phyloP scores from a whole-genome alignment of 2,329 filamentous ascomycete species.

The Aspergillus sp. region DNA sequence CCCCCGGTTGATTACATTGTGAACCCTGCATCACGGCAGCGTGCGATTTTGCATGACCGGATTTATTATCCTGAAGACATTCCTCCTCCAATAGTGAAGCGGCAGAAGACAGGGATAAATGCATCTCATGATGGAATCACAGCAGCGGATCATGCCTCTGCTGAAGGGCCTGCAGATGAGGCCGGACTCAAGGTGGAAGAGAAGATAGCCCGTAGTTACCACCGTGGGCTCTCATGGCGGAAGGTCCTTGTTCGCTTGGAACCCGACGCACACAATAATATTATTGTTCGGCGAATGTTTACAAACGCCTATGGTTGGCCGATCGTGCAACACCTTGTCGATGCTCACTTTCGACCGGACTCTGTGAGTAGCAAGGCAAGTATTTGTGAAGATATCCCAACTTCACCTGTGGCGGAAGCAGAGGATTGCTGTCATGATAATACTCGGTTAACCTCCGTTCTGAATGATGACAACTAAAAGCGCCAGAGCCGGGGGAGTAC shows the following conservation, averaged over 20 bases:
- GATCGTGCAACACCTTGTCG: constrained; percentile 89
- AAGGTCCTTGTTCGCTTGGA: constrained; percentile 95
- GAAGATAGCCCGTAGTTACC: constrained; percentile 95
- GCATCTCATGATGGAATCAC: constrained; percentile 21
- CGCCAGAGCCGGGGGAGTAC: background rate
- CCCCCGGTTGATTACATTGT: constrained; percentile 79
- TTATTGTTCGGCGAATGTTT: constrained; percentile 94
- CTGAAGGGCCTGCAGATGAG: constrained; percentile 14
- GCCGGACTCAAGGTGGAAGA: constrained; percentile 83
- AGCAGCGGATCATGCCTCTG: constrained; percentile 8
- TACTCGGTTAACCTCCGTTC: background rate
- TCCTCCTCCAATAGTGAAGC: constrained; percentile 66
- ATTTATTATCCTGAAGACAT: constrained; percentile 94
- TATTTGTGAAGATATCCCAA: background rate
- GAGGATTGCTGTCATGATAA: background rate
- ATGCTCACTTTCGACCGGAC: constrained; percentile 78
- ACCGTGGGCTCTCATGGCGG: constrained; percentile 87
- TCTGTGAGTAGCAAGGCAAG: background rate
- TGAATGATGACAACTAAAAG: background rate
- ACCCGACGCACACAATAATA: constrained; percentile 97
- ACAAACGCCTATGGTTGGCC: constrained; percentile 98
- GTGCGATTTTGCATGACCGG: constrained; percentile 95
- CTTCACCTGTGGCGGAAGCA: background rate
- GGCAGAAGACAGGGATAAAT: constrained; percentile 40
- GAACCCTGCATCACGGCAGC: constrained; percentile 75